Conservation (phyloP, 768 basidiomycete species). For the Phlegmacium glaucopus region DNA sequence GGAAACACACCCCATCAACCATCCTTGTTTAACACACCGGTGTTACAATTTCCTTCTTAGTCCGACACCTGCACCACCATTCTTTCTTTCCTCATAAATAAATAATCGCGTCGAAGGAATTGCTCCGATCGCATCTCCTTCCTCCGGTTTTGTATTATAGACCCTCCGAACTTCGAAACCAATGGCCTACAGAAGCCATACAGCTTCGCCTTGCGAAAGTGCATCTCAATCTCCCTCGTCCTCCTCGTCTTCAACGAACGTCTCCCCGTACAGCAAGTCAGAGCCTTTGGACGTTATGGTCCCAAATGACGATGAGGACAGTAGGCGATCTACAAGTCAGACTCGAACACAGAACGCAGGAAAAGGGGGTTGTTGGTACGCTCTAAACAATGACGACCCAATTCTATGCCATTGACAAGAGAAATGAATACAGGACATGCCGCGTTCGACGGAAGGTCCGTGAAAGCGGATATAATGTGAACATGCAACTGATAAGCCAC, state of each 20-base stretch:
- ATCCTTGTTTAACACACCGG: slow-evolving; percentile 21
- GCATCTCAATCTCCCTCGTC: slow-evolving; percentile 46
- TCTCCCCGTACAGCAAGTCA: slow-evolving; percentile 41
- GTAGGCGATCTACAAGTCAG: slow-evolving; percentile 44
- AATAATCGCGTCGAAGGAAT: slow-evolving; percentile 33
- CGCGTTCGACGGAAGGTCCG: slow-evolving; percentile 77
- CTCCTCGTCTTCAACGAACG: slow-evolving; percentile 37
- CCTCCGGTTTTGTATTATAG: slow-evolving; percentile 27
- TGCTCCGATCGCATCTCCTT: slow-evolving; percentile 31
- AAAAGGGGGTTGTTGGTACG: slow-evolving; percentile 81
- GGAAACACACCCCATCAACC: slow-evolving; percentile 46
- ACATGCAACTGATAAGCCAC: slow-evolving; percentile 10
- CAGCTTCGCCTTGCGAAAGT: slow-evolving; percentile 47
- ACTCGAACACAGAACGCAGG: slow-evolving; percentile 52
- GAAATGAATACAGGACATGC: slow-evolving; percentile 61
- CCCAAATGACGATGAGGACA: slow-evolving; percentile 36
- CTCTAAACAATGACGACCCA: slow-evolving; percentile 11
- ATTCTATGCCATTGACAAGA: slow-evolving; percentile 6
- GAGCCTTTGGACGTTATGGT: slow-evolving; percentile 33
- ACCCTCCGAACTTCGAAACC: slow-evolving; percentile 16
- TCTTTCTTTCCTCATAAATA: slow-evolving; percentile 28
- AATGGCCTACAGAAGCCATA: slow-evolving; percentile 52
- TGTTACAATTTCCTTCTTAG: slow-evolving; percentile 34
- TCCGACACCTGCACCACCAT: slow-evolving; percentile 26
- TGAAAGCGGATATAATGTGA: slow-evolving; percentile 11